A percentile compares a stretch with the other conserved stretches of the same genome.
Conservation (phyloP, 306 rosid genomes). For the Quillaja saponaria region DNA sequence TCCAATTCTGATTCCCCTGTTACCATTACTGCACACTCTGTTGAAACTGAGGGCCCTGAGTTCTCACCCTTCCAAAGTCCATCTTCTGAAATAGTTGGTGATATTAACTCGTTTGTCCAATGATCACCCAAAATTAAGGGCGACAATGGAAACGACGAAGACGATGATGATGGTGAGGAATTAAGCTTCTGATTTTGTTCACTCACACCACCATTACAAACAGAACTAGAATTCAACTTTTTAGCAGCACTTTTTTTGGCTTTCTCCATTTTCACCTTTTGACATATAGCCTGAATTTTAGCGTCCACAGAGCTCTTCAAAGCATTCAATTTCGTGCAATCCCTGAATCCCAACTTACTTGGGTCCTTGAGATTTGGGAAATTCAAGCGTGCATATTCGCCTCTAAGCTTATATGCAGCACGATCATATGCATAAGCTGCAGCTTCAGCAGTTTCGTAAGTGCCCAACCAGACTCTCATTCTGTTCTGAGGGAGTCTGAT, state of each 20-base stretch:
- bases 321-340: conserved; percentile 57
- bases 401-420: conserved; percentile 92
- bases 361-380: conserved; percentile 84
- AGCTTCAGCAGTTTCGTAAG: conserved; percentile 88
- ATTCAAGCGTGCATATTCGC: conserved; percentile 91
- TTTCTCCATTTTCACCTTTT: conserved; percentile 71
- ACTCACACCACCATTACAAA: neutral
- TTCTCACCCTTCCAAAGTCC: conserved; percentile 57
- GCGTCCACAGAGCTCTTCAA: conserved; percentile 73
- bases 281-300: conserved; percentile 85
- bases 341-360: conserved; percentile 54
- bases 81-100: conserved; percentile 53
- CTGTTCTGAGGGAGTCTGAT: conserved; percentile 95
- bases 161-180: conserved; percentile 44
- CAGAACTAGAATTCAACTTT: conserved; percentile 29
- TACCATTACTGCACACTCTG: conserved; percentile 28
- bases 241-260: conserved; percentile 51
- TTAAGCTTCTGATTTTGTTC: conserved; percentile 19
- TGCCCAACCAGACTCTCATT: conserved; percentile 96
- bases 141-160: conserved; percentile 21
- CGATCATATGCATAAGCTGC: conserved; percentile 96
- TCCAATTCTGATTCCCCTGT: conserved; percentile 49
- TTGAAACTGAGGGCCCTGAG: conserved; percentile 49
- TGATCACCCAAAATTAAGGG: conserved; percentile 29
- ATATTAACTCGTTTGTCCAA: conserved; percentile 43